These are phyloP conservation scores for Penicillium nordicum DNA, from an alignment of 2,329 filamentous ascomycete species.

Conservation along the genomic window DNA sequence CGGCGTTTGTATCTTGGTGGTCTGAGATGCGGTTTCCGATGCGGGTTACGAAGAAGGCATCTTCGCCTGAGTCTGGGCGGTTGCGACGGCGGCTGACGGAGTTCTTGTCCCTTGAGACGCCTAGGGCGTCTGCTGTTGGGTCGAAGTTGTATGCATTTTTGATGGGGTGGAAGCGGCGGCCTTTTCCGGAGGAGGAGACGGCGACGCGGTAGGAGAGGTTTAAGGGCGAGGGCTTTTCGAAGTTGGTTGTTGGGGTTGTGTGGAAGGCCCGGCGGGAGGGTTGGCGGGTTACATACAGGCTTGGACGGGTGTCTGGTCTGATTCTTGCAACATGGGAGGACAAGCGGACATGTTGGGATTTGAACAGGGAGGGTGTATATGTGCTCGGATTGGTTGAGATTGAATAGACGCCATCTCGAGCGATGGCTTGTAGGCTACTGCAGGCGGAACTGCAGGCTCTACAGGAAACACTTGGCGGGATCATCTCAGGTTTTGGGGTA, in stretches of 20 bases:
- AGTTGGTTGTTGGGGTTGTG: not conserved
- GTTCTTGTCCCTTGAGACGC: constrained; percentile 34
- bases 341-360: not conserved
- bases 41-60: constrained; percentile 88
- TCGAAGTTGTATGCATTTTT: constrained; percentile 71
- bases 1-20: constrained; percentile 46
- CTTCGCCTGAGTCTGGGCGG: constrained; percentile 80
- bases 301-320: not conserved
- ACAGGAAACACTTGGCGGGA: constrained; percentile 27
- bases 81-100: constrained; percentile 58
- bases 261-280: constrained; percentile 1
- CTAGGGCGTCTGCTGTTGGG: constrained; percentile 43
- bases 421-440: constrained; percentile 31
- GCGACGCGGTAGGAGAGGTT: constrained; percentile 65
- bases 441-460: constrained; percentile 35
- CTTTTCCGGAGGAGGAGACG: constrained; percentile 72
- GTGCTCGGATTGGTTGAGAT: constrained; percentile 14
- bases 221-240: constrained; percentile 20
- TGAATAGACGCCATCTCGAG: constrained; percentile 20
- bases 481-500: constrained; percentile 20
- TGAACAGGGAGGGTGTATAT: not conserved
- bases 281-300: not conserved
- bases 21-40: constrained; percentile 51
- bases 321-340: not conserved
- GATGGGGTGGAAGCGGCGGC: constrained; percentile 63